Base-by-base conservation (phyloP, 495 filamentous ascomycete genomes). In the Aspergillus sparsus region DNA sequence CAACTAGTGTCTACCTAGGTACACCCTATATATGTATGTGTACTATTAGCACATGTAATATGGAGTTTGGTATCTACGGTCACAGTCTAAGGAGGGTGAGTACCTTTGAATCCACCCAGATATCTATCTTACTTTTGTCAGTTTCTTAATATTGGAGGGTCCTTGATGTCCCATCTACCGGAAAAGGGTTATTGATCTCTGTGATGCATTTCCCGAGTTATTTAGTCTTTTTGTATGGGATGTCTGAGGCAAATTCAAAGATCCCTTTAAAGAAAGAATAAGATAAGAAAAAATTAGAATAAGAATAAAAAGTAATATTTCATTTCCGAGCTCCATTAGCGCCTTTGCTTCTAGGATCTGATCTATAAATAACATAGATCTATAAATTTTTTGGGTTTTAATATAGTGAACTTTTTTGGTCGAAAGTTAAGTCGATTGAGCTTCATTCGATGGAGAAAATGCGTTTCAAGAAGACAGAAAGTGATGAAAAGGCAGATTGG, bases 291-390 rank as follows among this genome's bases (percentile, higher is more conserved):
- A 44, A 49, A 53, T 13, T 16, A 49, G 58, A 66, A 39, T 36
- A 9, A 60, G 21, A 27, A 27, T 27, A 1, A 27, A 27, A 27
- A 27, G 21, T 3, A 27, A 27, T 27, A 27, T 27, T 52, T 45
- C 21, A 59, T 42, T 41, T 59, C 58, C 59, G 44, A 66, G 65
- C 63, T 68, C 68, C 68, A 60, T 64, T 37, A 67, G 68, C 68
- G 68, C 68, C 68, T 64, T 27, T 68, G 66, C 66, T 71, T 61
- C 41, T 53, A 46, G 47, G 37, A 49, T 10, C 51, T 37, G 31
- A 62, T 60, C 41, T 54, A 34, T 34, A 55, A 27, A 41, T 44
- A 47, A 58, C 31, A 49, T 63, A 65, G 52, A 62, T 59, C 62
- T 65, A 65, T 53, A 62, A 7, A 47, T 65, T 27, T 27, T 27